Conservation (phyloP, 495 filamentous ascomycete genomes). For the Rostrohypoxylon terebratum region DNA sequence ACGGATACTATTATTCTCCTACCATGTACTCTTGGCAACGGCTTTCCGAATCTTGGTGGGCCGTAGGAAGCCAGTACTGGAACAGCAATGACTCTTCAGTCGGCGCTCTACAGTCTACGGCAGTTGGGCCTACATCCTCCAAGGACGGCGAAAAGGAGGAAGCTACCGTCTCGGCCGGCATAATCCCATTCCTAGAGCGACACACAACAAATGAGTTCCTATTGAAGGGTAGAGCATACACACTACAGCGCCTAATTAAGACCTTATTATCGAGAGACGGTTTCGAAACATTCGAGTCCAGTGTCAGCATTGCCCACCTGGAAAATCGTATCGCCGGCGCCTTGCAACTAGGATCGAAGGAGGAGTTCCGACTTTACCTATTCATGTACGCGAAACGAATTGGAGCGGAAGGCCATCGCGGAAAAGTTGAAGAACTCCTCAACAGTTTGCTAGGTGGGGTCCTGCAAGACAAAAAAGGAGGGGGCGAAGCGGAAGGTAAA, state of each 20-base stretch:
- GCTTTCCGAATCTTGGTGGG: conserved; percentile 96
- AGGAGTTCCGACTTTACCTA: conserved; percentile 91
- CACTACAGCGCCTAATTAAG: conserved; percentile 90
- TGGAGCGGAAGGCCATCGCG: conserved; percentile 84
- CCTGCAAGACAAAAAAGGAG: conserved; percentile 62
- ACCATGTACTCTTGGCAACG: conserved; percentile 93
- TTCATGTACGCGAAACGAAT: conserved; percentile 97
- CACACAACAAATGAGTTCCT: conserved; percentile 93
- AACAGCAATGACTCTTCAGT: conserved; percentile 91
- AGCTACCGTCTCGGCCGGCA: conserved; percentile 84
- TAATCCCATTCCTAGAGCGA: conserved; percentile 91
- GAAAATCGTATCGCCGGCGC: conserved; percentile 95
- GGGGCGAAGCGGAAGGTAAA: conserved; percentile 60
- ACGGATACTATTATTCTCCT: conserved; percentile 88
- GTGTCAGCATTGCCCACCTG: conserved; percentile 91
- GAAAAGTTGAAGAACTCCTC: conserved; percentile 92
- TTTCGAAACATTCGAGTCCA: conserved; percentile 90
- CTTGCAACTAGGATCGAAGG: conserved; percentile 81
- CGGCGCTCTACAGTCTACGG: conserved; percentile 78
- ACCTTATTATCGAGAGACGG: conserved; percentile 84
- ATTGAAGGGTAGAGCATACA: conserved; percentile 89
- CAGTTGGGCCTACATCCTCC: conserved; percentile 61
- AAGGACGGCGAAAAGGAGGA: conserved; percentile 56
- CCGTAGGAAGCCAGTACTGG: conserved; percentile 97
- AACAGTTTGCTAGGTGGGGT: conserved; percentile 81